Conservation (phyloP, 1,284 basidiomycete species). For the Cryptococcus sp. region DNA sequence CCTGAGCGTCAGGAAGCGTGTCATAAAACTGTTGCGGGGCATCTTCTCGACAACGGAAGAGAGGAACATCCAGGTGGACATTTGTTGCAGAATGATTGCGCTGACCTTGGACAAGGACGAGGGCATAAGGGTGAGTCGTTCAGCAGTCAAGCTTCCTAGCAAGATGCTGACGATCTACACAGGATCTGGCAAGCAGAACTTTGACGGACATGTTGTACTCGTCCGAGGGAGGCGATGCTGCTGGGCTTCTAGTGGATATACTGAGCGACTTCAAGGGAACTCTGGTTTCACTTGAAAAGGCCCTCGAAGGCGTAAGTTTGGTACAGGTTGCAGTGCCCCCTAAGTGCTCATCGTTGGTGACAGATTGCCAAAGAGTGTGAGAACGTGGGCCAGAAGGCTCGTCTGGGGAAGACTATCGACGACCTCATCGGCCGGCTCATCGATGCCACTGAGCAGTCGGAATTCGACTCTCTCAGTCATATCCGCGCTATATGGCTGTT, state of each 20-base stretch:
- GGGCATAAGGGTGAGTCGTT: constrained; percentile 62
- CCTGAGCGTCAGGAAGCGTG: constrained; percentile 85
- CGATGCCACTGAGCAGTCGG: constrained; percentile 57
- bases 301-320: constrained; percentile 61
- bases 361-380: constrained; percentile 23
- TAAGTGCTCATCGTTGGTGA: neutral
- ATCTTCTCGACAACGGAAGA: constrained; percentile 67
- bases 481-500: constrained; percentile 42
- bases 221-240: constrained; percentile 51
- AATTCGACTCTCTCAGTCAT: constrained; percentile 39
- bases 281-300: constrained; percentile 76
- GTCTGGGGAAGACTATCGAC: constrained; percentile 61
- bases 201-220: constrained; percentile 85
- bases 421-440: constrained; percentile 79
- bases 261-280: constrained; percentile 75
- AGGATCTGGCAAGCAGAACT: constrained; percentile 81
- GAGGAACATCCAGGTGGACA: constrained; percentile 65
- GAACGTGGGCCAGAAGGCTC: constrained; percentile 8
- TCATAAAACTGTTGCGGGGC: constrained; percentile 84
- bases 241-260: constrained; percentile 78
- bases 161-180: constrained; percentile 7
- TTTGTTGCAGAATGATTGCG: constrained; percentile 69
- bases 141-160: neutral
- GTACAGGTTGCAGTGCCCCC: neutral
- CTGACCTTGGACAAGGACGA: constrained; percentile 90